phyloP scores from a whole-genome alignment of 2,329 filamentous ascomycete species.

The Sclerotiophoma versabilis region DNA sequence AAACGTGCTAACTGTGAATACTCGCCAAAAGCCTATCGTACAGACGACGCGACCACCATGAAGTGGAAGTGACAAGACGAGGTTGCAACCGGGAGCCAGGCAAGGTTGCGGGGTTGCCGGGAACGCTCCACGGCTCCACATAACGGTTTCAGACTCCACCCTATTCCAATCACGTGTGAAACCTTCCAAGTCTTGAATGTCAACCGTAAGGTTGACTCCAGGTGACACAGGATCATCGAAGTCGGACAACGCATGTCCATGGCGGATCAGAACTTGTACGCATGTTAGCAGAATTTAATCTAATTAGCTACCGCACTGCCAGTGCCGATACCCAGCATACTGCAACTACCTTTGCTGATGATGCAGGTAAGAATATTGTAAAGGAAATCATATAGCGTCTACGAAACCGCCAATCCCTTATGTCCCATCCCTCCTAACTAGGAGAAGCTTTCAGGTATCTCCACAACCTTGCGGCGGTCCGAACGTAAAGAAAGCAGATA shows the following conservation, averaged over 20 bases:
- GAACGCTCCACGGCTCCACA: conserved; percentile 3
- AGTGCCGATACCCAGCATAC: conserved; percentile 8
- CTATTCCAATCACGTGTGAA: conserved; percentile 8
- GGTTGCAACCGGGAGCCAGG: background rate
- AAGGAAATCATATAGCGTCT: conserved; percentile 29
- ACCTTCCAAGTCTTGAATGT: background rate
- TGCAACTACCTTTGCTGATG: conserved; percentile 9
- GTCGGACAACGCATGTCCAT: background rate
- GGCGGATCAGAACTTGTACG: background rate
- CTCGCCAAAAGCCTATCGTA: conserved; percentile 2
- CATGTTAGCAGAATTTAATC: background rate
- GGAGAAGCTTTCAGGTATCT: conserved; percentile 25
- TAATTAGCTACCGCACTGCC: background rate
- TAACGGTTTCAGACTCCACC: too few species aligned
- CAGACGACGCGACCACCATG: conserved; percentile 8
- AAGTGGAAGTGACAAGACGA: conserved; percentile 1
- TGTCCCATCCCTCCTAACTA: conserved; percentile 9
- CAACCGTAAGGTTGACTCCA: background rate
- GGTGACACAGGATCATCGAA: background rate
- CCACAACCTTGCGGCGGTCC: conserved; percentile 15
- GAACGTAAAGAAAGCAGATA: conserved; percentile 20
- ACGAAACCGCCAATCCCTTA: conserved; percentile 13
- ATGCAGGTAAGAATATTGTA: conserved; percentile 16
- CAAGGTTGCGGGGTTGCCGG: conserved; percentile 22
- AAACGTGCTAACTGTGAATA: background rate